Base-by-base conservation (phyloP, 257 asterid genomes). In the Salvia hispanica region DNA sequence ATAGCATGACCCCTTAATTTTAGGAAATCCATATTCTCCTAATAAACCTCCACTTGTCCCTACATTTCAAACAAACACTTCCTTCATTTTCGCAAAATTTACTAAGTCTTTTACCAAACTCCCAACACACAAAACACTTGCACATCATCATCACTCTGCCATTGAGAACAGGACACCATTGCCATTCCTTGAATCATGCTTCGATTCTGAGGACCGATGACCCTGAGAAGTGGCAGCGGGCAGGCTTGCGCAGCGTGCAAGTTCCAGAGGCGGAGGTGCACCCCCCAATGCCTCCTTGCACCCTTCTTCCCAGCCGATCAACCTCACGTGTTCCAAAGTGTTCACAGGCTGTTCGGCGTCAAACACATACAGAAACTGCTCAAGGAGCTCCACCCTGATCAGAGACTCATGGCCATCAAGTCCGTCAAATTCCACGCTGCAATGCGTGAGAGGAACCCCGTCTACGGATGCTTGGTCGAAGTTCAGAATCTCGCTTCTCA, bases 191-290 rank as follows among this genome's bases (percentile, higher is more conserved):
- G 55, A 1, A 25, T 62, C 5, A 63, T 63, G 43, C 40, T 11
- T 44, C 4, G 55, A 1, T 44, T 62, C 5, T 62, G 68, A 54
- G 34, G 51, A 25, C 2, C 31, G 31, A 91, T 91, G 98, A 91
- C 94, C 67, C 74, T 89, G 5, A 87, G 89, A 82, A 91, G 95
- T 66, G 94, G 98, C 76, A 85, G 90, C 66, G 88, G 93, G 78
- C 93, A 87, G 66, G 98, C 98, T 16, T 91, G 95, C 65, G 98
- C 96, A 0, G 90, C 95, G 11, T 91, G 98, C 82, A 91, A 87
- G 84, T 91, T 82, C 72, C 98, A 89, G 45, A 75, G 98, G 66
- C 77, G 94, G 47, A 68, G 93, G 77, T 91, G 98, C 83, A 82
- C 71, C 7, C 69, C 90, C 1, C 88, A 85, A 62, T 91, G 98